Evolutionary conservation across 495 filamentous ascomycete genomes (phyloP).

Genomic region (Aspergillus conjunctus): DNA sequence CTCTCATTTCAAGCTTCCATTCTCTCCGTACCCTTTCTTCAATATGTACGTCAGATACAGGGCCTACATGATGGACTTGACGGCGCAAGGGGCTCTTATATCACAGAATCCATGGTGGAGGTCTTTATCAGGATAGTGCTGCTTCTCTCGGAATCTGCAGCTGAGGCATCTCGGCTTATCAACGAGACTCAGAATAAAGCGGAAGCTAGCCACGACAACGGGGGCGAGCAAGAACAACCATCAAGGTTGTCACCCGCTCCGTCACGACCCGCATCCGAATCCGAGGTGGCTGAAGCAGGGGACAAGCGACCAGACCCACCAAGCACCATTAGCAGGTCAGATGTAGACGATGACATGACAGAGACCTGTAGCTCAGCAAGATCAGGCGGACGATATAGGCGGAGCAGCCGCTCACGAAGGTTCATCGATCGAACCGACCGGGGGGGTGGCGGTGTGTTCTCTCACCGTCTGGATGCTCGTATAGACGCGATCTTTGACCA

Average conservation of each 20-base stretch:
- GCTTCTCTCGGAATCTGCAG: slow-evolving; percentile 6
- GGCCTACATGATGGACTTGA: slow-evolving; percentile 3
- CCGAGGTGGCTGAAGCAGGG: too few relatives aligned
- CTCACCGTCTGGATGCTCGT: neutral
- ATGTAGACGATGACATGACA: too few relatives aligned
- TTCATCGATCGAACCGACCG: too few relatives aligned
- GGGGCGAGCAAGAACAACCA: too few relatives aligned
- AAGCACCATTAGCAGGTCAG: too few relatives aligned
- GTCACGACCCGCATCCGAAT: too few relatives aligned
- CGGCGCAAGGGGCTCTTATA: neutral
- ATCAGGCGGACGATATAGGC: too few relatives aligned
- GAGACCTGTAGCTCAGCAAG: neutral
- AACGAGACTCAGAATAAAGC: neutral
- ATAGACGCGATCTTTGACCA: slow-evolving; percentile 6
- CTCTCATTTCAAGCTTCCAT: slow-evolving; percentile 11
- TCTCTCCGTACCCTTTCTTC: slow-evolving; percentile 4
- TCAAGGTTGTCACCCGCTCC: too few relatives aligned
- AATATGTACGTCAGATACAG: neutral
- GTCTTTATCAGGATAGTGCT: slow-evolving; percentile 12
- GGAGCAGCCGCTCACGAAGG: too few relatives aligned
- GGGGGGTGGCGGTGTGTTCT: too few relatives aligned
- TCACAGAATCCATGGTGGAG: slow-evolving; percentile 12
- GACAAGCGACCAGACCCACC: too few relatives aligned
- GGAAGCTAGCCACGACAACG: neutral
- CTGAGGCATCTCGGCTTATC: slow-evolving; percentile 3